Conservation (phyloP, 176 grass and related monocot genomes). For the Chrysopogon serrulatus region DNA sequence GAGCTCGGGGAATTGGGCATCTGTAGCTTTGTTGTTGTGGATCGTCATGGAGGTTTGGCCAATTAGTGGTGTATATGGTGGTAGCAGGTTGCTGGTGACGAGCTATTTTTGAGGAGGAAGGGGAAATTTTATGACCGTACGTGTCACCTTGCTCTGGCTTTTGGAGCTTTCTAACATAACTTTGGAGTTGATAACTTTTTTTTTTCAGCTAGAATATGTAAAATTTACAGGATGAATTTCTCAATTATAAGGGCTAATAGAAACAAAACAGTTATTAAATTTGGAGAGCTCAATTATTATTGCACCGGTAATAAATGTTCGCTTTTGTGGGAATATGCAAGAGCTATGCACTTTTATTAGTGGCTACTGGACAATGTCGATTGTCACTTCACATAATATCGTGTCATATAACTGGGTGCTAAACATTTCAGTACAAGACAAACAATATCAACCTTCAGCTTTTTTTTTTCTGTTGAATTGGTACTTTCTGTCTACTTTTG, state of each 20-base stretch:
- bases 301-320: not conserved
- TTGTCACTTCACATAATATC: not conserved
- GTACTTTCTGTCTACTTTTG: not conserved
- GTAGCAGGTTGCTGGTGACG: not conserved
- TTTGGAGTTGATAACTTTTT: not conserved
- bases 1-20: not conserved
- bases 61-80: slow-evolving; percentile 2
- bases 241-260: not conserved
- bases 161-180: not conserved
- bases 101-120: not conserved
- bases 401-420: not conserved
- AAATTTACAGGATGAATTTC: not conserved
- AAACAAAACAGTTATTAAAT: not conserved
- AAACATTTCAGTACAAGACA: not conserved
- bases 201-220: not conserved
- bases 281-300: not conserved
- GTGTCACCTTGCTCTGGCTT: not conserved
- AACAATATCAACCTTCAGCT: not conserved
- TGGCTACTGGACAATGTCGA: not conserved
- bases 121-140: not conserved
- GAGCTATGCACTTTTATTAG: not conserved
- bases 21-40: not conserved
- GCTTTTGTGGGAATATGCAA: not conserved
- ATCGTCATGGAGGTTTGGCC: not conserved
- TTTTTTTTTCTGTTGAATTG: not conserved